Conservation (phyloP, 768 basidiomycete genomes). For the Tricholoma bakamatsutake region DNA sequence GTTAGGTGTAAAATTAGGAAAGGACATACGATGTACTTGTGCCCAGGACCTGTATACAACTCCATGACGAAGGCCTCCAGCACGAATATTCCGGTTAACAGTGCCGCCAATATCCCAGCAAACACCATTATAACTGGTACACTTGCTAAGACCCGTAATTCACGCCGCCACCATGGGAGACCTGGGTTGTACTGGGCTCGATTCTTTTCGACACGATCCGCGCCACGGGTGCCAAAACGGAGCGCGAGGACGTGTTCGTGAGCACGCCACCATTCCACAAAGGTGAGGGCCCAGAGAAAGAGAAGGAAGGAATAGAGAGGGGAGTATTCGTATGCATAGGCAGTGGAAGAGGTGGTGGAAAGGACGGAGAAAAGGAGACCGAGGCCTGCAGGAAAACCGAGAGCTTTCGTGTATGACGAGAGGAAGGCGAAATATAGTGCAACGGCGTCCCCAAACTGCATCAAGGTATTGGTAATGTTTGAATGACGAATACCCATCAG, state of each 20-base stretch:
- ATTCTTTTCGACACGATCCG: conserved; percentile 69
- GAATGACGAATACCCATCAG: background rate
- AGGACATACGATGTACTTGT: conserved; percentile 63
- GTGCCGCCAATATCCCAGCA: conserved; percentile 55
- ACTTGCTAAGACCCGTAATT: conserved; percentile 60
- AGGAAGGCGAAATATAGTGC: conserved; percentile 91
- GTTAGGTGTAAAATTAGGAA: background rate
- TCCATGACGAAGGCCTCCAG: conserved; percentile 88
- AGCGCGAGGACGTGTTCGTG: conserved; percentile 80
- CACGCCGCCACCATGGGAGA: conserved; percentile 69
- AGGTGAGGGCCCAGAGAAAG: conserved; percentile 78
- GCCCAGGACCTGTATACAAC: conserved; percentile 84
- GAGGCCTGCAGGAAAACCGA: conserved; percentile 68
- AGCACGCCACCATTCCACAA: conserved; percentile 91
- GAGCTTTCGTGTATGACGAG: conserved; percentile 72
- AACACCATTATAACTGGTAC: conserved; percentile 72
- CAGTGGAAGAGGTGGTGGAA: conserved; percentile 59
- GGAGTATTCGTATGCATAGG: conserved; percentile 65
- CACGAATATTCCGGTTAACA: conserved; percentile 79
- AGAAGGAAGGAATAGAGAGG: conserved; percentile 70
- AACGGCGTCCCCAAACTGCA: conserved; percentile 69
- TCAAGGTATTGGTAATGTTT: background rate
- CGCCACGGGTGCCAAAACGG: conserved; percentile 74
- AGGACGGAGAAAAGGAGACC: conserved; percentile 69
- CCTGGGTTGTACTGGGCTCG: conserved; percentile 53